Conservation (phyloP, 2,329 filamentous ascomycete species). For the Thermothelomyces thermophilus region DNA sequence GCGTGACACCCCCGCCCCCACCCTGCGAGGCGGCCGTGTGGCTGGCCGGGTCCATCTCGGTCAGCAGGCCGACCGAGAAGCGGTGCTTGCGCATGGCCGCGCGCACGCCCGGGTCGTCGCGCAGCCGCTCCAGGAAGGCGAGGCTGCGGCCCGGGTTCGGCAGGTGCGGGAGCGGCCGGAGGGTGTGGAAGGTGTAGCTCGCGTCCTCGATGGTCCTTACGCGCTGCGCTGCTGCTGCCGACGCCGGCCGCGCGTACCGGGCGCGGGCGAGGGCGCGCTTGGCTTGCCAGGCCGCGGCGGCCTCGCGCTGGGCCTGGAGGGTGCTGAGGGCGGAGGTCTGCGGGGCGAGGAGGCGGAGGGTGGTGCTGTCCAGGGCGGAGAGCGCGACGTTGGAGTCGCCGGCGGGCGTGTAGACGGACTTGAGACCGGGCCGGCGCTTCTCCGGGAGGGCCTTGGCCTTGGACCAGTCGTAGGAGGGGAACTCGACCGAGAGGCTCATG, state of each 20-base stretch:
- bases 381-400: constrained; percentile 24
- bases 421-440: constrained; percentile 13
- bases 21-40: constrained; percentile 70
- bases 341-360: constrained; percentile 29
- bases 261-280: constrained; percentile 12
- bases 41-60: constrained; percentile 87
- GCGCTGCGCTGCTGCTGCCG: neutral
- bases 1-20: constrained; percentile 58
- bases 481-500: constrained; percentile 10
- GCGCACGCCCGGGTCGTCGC: constrained; percentile 78
- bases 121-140: constrained; percentile 66
- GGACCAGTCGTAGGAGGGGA: constrained; percentile 21
- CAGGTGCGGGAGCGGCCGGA: constrained; percentile 70
- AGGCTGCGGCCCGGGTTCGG: constrained; percentile 67
- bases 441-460: constrained; percentile 26
- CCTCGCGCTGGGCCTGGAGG: constrained; percentile 18
- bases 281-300: constrained; percentile 14
- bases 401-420: constrained; percentile 26
- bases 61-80: constrained; percentile 78
- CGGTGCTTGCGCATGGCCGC: constrained; percentile 76
- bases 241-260: constrained; percentile 25
- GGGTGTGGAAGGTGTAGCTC: constrained; percentile 72
- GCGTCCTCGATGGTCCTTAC: constrained; percentile 40
- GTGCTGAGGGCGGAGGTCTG: constrained; percentile 22
- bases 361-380: constrained; percentile 21